Conservation (phyloP, 1,284 basidiomycete genomes). For the Ganoderma resinaceum region DNA sequence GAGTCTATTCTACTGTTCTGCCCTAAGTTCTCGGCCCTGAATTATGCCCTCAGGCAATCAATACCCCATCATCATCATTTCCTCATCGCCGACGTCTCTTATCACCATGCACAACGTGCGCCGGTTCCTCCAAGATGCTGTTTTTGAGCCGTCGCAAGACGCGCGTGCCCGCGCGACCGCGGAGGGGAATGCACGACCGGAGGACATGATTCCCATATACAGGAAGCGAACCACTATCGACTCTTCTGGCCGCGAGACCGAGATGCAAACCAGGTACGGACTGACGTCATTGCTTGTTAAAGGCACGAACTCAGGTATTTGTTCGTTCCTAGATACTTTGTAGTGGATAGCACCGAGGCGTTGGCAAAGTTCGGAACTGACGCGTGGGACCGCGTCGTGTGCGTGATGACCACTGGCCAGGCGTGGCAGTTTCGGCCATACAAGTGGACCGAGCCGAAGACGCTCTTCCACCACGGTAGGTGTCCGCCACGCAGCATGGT, state of each 20-base stretch:
- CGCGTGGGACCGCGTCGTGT: slow-evolving; percentile 95
- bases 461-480: slow-evolving; percentile 92
- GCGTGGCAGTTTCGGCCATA: slow-evolving; percentile 98
- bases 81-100: slow-evolving; percentile 92
- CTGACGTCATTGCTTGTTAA: neutral
- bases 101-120: slow-evolving; percentile 99
- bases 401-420: slow-evolving; percentile 97
- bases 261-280: slow-evolving; percentile 49
- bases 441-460: slow-evolving; percentile 93
- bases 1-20: slow-evolving; percentile 37
- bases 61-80: slow-evolving; percentile 96
- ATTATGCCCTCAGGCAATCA: slow-evolving; percentile 54
- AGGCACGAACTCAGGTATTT: neutral
- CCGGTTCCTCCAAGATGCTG: slow-evolving; percentile 89
- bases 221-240: slow-evolving; percentile 76
- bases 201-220: slow-evolving; percentile 87
- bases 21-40: neutral
- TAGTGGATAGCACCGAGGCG: slow-evolving; percentile 94
- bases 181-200: slow-evolving; percentile 78
- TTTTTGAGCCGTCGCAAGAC: slow-evolving; percentile 83
- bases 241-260: slow-evolving; percentile 52
- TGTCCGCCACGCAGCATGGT: slow-evolving; percentile 20
- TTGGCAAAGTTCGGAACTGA: slow-evolving; percentile 90
- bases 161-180: slow-evolving; percentile 72
- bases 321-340: slow-evolving; percentile 62